Conservation (phyloP, 1,284 basidiomycete genomes). For the Ceratobasidium sp. region DNA sequence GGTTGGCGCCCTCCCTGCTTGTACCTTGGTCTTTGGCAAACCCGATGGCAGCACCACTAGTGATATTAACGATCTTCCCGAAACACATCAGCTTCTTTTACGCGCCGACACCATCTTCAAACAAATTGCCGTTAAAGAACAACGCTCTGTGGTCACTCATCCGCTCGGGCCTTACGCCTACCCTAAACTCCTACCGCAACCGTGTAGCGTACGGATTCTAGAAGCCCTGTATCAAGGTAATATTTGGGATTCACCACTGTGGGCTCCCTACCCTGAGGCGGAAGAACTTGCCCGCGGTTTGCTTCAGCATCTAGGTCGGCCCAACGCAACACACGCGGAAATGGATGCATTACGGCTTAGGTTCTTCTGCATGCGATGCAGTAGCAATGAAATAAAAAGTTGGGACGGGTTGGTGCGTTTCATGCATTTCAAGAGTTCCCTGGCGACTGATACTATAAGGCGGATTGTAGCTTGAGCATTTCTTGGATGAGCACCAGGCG, state of each 20-base stretch:
- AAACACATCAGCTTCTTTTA: background rate
- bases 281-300: background rate
- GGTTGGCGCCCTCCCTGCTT: slow-evolving; percentile 13
- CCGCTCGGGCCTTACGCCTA: background rate
- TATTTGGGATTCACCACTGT: background rate
- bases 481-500: background rate
- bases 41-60: slow-evolving; percentile 13
- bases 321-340: slow-evolving; percentile 8
- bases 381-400: background rate
- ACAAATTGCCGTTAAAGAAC: background rate
- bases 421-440: background rate
- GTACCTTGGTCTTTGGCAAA: background rate
- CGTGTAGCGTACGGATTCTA: background rate
- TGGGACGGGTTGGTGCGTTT: slow-evolving; percentile 10
- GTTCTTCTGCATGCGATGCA: slow-evolving; percentile 9
- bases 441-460: background rate
- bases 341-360: background rate
- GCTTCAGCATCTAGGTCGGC: background rate
- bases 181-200: background rate
- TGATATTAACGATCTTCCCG: background rate
- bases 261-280: background rate
- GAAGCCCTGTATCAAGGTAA: background rate
- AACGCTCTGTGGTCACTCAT: background rate
- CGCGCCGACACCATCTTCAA: slow-evolving; percentile 30
- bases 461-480: background rate